Percentiles rank a stretch among this genome's conserved stretches.
These are phyloP conservation scores for Neocatenulostroma microsporum DNA, from an alignment of 2,329 filamentous ascomycete genomes.

Conservation along the genomic window DNA sequence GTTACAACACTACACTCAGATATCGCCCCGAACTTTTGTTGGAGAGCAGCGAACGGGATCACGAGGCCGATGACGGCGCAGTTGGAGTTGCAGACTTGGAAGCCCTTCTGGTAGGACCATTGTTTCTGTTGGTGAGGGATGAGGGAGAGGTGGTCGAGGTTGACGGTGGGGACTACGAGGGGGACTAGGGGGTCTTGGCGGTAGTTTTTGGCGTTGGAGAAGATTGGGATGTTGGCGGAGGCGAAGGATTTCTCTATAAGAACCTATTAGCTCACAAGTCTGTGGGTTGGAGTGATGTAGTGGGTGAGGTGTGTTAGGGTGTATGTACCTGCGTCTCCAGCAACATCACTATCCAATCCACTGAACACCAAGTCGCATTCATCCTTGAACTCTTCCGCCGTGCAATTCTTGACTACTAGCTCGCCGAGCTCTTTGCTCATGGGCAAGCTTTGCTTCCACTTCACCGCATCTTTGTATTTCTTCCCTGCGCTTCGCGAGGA, in stretches of 20 bases:
- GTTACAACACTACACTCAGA: conserved; percentile 78
- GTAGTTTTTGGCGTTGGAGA: conserved; percentile 98
- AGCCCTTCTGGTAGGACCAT: conserved; percentile 67
- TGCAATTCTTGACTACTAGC: conserved; percentile 79
- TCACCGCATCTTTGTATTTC: conserved; percentile 86
- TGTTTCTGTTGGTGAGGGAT: conserved; percentile 77
- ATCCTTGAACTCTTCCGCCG: conserved; percentile 70
- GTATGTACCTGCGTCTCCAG: conserved; percentile 70
- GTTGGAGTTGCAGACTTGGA: conserved; percentile 96
- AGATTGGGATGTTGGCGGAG: conserved; percentile 78
- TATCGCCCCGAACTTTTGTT: conserved; percentile 74
- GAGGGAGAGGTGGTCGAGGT: conserved; percentile 75
- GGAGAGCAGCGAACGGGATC: conserved; percentile 85
- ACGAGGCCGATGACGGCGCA: conserved; percentile 95
- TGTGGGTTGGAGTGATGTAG: too few species aligned
- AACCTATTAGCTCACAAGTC: too few species aligned
- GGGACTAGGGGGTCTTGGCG: conserved; percentile 83
- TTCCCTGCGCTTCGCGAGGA: conserved; percentile 85
- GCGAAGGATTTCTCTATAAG: conserved; percentile 86
- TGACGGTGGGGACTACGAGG: conserved; percentile 90
- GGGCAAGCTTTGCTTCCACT: conserved; percentile 84
- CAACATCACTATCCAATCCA: conserved; percentile 85
- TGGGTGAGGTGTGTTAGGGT: too few species aligned
- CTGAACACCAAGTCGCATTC: conserved; percentile 84
- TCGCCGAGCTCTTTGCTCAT: conserved; percentile 70